phyloP scores from a whole-genome alignment of 345 rosid genomes.

The Hypericum perforatum region DNA sequence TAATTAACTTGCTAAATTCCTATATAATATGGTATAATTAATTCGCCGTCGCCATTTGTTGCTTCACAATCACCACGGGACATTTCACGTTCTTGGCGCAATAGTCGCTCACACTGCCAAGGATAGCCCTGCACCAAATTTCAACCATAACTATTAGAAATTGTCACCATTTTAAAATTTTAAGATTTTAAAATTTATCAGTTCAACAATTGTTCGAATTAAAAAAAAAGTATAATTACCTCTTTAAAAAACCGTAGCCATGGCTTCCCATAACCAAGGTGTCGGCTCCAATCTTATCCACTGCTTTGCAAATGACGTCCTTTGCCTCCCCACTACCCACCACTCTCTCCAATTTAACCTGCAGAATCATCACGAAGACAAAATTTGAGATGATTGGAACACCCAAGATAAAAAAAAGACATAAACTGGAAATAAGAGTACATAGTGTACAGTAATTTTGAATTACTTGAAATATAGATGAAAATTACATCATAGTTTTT shows the following conservation, averaged over 20 bases:
- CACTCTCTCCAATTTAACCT: slow-evolving; percentile 46
- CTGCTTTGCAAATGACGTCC: slow-evolving; percentile 63
- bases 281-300: slow-evolving; percentile 63
- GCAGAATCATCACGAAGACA: not conserved
- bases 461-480: no score
- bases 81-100: slow-evolving; percentile 75
- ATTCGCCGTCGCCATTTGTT: slow-evolving; percentile 3
- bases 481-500: slow-evolving; percentile 14
- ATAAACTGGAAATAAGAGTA: not conserved
- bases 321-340: slow-evolving; percentile 80
- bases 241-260: slow-evolving; percentile 89
- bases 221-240: slow-evolving; percentile 18
- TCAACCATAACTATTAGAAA: no score
- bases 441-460: not conserved
- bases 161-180: no score
- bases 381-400: not conserved
- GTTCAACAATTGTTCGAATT: not conserved
- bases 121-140: slow-evolving; percentile 51
- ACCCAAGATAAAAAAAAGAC: not conserved
- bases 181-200: no score
- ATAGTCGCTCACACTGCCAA: slow-evolving; percentile 81
- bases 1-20: no score
- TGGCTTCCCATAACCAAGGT: slow-evolving; percentile 88
- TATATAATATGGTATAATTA: no score
- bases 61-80: slow-evolving; percentile 80